phyloP scores from a whole-genome alignment of 768 basidiomycete genomes.

The Amanita exitialis region DNA sequence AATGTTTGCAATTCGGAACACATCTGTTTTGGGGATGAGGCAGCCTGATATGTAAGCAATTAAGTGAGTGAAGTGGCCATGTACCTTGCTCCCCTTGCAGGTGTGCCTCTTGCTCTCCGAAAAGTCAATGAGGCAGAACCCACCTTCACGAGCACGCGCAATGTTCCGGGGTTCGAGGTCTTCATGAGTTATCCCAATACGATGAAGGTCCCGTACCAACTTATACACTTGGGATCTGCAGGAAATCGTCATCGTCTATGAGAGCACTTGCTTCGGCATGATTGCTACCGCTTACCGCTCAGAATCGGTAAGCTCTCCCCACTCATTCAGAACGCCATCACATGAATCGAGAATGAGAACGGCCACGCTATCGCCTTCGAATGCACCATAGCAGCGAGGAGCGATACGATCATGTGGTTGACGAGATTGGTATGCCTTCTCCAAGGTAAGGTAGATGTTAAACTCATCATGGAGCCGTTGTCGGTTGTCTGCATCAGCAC shows the following conservation, averaged over 20 bases:
- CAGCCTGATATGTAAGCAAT: conserved; percentile 5
- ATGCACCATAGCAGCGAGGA: conserved; percentile 14
- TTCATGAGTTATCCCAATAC: conserved; percentile 12
- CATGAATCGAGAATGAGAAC: conserved; percentile 14
- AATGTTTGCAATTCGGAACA: conserved; percentile 13
- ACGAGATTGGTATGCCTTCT: conserved; percentile 11
- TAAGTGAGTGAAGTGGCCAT: conserved; percentile 4
- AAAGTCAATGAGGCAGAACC: conserved; percentile 13
- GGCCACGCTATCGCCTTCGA: conserved; percentile 8
- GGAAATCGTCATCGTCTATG: conserved; percentile 11
- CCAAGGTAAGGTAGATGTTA: conserved; percentile 12
- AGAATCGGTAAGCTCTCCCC: conserved; percentile 11
- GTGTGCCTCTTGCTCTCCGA: conserved; percentile 10
- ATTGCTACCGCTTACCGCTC: conserved; percentile 11
- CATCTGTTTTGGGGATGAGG: conserved; percentile 7
- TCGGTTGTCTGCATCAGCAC: conserved; percentile 9
- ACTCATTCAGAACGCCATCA: conserved; percentile 11
- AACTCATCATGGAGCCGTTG: conserved; percentile 13
- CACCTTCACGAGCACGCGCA: conserved; percentile 9
- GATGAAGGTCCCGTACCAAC: conserved; percentile 12
- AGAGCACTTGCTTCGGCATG: conserved; percentile 9
- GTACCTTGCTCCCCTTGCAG: conserved; percentile 10
- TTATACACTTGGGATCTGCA: conserved; percentile 12
- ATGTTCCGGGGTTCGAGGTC: conserved; percentile 14
- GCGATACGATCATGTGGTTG: conserved; percentile 11